Percentiles rank a stretch among this genome's conserved stretches.
phyloP scores from a whole-genome alignment of 768 basidiomycete species.

The Rhizopogon salebrosus region DNA sequence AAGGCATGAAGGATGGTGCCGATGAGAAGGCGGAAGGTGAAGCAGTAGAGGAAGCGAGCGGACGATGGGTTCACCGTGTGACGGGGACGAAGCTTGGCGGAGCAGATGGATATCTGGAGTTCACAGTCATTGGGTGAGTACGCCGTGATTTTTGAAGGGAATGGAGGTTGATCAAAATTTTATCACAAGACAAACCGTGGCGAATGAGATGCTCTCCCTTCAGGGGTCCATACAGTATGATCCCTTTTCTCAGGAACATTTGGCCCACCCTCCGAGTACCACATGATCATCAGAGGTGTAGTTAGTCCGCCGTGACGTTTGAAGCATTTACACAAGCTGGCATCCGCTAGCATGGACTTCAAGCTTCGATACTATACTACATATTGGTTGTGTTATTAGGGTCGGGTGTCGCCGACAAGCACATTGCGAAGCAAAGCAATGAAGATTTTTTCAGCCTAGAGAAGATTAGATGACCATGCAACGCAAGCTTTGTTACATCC shows the following conservation, averaged over 20 bases:
- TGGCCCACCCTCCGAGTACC: conserved; percentile 18
- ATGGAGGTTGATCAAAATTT: conserved; percentile 5
- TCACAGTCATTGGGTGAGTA: conserved; percentile 84
- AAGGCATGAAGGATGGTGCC: conserved; percentile 9
- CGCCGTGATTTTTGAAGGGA: conserved; percentile 2
- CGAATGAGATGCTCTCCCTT: conserved; percentile 91
- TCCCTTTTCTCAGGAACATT: conserved; percentile 64
- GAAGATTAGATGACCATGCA: no score
- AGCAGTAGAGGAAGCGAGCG: conserved; percentile 43
- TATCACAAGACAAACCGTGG: conserved; percentile 65
- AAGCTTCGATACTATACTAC: no score
- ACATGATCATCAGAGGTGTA: no score
- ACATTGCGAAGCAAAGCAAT: no score
- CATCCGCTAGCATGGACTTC: no score
- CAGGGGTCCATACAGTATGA: conserved; percentile 68
- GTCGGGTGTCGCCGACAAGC: no score
- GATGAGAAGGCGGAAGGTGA: conserved; percentile 10
- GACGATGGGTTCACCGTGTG: conserved; percentile 73
- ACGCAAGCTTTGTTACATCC: no score
- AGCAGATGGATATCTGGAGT: conserved; percentile 60
- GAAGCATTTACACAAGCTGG: no score
- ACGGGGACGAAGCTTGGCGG: conserved; percentile 72
- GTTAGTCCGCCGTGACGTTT: no score
- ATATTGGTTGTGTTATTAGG: no score
- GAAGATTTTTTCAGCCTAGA: no score